phyloP scores from a whole-genome alignment of 495 filamentous ascomycete genomes.

The Acidiella bohemica region DNA sequence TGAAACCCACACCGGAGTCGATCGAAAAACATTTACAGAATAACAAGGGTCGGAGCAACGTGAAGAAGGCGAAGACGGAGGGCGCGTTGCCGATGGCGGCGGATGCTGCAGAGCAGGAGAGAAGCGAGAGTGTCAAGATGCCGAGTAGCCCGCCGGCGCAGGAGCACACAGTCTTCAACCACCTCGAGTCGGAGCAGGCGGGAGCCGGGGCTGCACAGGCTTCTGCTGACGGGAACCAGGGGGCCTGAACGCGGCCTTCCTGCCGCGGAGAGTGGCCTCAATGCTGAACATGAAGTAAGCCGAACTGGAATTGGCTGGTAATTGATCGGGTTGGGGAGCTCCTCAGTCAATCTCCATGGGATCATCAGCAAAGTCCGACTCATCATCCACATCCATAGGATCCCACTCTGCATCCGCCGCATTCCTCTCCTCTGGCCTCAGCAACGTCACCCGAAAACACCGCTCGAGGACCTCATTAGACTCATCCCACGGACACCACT shows the following conservation, averaged over 20 bases:
- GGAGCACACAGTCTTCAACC: too few species aligned
- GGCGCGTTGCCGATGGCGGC: slow-evolving; percentile 3
- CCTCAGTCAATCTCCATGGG: slow-evolving; percentile 20
- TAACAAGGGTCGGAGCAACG: background rate
- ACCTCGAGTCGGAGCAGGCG: too few species aligned
- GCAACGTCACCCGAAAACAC: slow-evolving; percentile 13
- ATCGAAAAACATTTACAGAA: slow-evolving; percentile 3
- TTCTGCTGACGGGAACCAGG: background rate
- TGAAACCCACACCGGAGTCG: slow-evolving; percentile 14
- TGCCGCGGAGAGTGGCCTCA: too few species aligned
- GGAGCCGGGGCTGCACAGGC: too few species aligned
- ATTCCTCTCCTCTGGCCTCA: slow-evolving; percentile 15
- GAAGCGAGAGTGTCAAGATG: background rate
- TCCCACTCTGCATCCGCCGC: slow-evolving; percentile 13
- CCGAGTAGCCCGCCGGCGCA: too few species aligned
- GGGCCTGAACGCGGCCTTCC: too few species aligned
- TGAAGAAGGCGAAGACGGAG: background rate
- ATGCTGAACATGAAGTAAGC: too few species aligned
- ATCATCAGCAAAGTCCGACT: slow-evolving; percentile 7
- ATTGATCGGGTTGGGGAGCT: too few species aligned
- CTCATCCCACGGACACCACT: slow-evolving; percentile 21
- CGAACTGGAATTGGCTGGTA: too few species aligned
- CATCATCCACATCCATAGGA: slow-evolving; percentile 19
- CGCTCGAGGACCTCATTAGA: slow-evolving; percentile 14
- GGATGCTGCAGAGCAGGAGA: background rate